These are phyloP conservation scores for Saksenaea vasiformis DNA, from an alignment of 371 early-diverging fungal genomes.

Conservation along the genomic window DNA sequence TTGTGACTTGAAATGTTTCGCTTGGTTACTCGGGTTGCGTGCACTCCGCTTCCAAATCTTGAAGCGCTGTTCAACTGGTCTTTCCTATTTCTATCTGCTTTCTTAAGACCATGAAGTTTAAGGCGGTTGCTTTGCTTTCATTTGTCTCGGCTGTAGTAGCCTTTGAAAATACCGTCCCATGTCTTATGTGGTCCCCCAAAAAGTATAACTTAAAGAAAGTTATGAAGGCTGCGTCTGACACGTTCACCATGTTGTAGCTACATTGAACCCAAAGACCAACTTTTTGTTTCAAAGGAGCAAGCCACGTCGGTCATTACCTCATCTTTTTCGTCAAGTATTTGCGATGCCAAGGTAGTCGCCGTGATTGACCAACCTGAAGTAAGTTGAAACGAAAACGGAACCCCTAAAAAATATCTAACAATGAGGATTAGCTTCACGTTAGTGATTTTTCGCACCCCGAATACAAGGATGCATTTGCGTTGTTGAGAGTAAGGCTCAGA, in stretches of 20 bases:
- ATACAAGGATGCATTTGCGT: slow-evolving; percentile 26
- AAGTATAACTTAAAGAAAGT: slow-evolving; percentile 10
- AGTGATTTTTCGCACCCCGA: slow-evolving; percentile 37
- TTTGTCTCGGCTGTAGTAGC: slow-evolving; percentile 22
- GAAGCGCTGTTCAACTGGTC: too few relatives aligned
- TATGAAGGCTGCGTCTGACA: background rate
- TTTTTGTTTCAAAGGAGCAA: slow-evolving; percentile 30
- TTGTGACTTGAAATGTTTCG: too few relatives aligned
- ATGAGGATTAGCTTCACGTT: slow-evolving; percentile 34
- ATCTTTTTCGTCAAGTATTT: slow-evolving; percentile 35
- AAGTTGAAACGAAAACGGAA: slow-evolving; percentile 11
- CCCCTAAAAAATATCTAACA: background rate
- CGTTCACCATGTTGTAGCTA: slow-evolving; percentile 19
- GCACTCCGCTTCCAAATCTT: too few relatives aligned
- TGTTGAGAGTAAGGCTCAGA: slow-evolving; percentile 33
- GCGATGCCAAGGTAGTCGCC: slow-evolving; percentile 42
- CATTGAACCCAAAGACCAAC: slow-evolving; percentile 28
- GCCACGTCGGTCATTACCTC: slow-evolving; percentile 30
- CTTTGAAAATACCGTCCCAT: slow-evolving; percentile 24
- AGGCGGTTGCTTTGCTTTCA: slow-evolving; percentile 17
- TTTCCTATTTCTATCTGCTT: background rate
- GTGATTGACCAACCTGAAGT: slow-evolving; percentile 52
- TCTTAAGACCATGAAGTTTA: slow-evolving; percentile 20
- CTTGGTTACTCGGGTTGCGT: too few relatives aligned
- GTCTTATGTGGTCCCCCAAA: slow-evolving; percentile 25